Evolutionary conservation across 2,329 filamentous ascomycete genomes (phyloP).

Genomic region (Myotisia sp.): DNA sequence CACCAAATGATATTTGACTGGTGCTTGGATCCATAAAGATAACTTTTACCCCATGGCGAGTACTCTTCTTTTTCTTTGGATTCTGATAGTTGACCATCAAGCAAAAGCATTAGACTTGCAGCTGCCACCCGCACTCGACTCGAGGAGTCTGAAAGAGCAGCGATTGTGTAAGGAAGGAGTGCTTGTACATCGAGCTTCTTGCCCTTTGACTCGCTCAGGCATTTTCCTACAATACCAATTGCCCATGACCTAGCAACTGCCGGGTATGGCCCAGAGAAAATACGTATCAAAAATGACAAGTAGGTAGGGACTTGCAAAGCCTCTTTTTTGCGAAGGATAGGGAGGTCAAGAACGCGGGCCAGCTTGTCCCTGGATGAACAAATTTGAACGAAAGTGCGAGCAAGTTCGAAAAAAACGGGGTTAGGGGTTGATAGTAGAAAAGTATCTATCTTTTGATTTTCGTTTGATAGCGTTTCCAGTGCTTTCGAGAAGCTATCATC

Average conservation of each 20-base stretch:
- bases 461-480: conserved; percentile 20
- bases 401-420: conserved; percentile 26
- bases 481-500: conserved; percentile 21
- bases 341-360: conserved; percentile 24
- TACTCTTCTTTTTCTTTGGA: conserved; percentile 29
- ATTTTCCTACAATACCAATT: conserved; percentile 48
- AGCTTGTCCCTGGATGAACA: conserved; percentile 19
- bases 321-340: conserved; percentile 22
- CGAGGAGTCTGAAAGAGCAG: conserved; percentile 60
- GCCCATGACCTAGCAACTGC: conserved; percentile 55
- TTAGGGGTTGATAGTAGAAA: conserved; percentile 24
- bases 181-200: conserved; percentile 55
- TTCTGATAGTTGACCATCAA: conserved; percentile 40
- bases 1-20: conserved; percentile 43
- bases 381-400: conserved; percentile 25
- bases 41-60: conserved; percentile 43
- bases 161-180: conserved; percentile 66
- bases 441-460: conserved; percentile 19
- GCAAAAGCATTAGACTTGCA: conserved; percentile 47
- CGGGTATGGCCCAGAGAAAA: conserved; percentile 60
- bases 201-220: conserved; percentile 38
- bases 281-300: conserved; percentile 59
- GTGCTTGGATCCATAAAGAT: conserved; percentile 49
- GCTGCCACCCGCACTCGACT: conserved; percentile 64
- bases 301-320: conserved; percentile 52